Evolutionary conservation across 495 filamentous ascomycete genomes (phyloP).

Genomic region (Lophiostoma macrostomum): DNA sequence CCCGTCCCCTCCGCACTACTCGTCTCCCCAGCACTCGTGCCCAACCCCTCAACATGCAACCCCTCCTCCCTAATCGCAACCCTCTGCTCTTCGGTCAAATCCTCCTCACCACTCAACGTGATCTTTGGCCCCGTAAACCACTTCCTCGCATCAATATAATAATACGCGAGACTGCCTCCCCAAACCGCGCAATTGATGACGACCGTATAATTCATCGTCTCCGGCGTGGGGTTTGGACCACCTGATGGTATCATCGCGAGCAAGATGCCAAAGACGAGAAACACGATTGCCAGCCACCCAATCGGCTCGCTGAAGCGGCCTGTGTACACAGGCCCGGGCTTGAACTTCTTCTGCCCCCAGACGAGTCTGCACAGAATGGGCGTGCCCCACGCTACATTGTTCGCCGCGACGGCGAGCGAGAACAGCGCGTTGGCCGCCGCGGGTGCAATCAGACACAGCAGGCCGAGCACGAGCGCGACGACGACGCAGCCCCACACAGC

Average conservation of each 20-base stretch:
- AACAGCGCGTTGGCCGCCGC: conserved; percentile 61
- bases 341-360: conserved; percentile 61
- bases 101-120: conserved; percentile 34
- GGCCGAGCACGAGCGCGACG: conserved; percentile 53
- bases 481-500: conserved; percentile 59
- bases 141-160: conserved; percentile 44
- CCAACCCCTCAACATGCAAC: conserved; percentile 31
- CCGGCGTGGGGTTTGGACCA: conserved; percentile 54
- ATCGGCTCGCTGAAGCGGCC: conserved; percentile 53
- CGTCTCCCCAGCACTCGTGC: not conserved
- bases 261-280: conserved; percentile 55
- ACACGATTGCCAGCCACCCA: conserved; percentile 52
- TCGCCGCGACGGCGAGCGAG: conserved; percentile 60
- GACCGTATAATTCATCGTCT: conserved; percentile 64
- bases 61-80: conserved; percentile 36
- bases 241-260: conserved; percentile 59
- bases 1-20: not conserved
- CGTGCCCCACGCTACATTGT: conserved; percentile 61
- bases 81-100: conserved; percentile 37
- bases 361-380: conserved; percentile 62
- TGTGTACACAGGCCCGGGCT: conserved; percentile 62
- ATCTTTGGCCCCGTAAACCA: conserved; percentile 45
- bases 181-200: conserved; percentile 64
- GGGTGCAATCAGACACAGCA: conserved; percentile 57
- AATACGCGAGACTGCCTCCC: conserved; percentile 60